Percentiles rank a stretch among this genome's conserved stretches.
phyloP scores from a whole-genome alignment of 768 basidiomycete species.

The Clitopilus hobsonii region DNA sequence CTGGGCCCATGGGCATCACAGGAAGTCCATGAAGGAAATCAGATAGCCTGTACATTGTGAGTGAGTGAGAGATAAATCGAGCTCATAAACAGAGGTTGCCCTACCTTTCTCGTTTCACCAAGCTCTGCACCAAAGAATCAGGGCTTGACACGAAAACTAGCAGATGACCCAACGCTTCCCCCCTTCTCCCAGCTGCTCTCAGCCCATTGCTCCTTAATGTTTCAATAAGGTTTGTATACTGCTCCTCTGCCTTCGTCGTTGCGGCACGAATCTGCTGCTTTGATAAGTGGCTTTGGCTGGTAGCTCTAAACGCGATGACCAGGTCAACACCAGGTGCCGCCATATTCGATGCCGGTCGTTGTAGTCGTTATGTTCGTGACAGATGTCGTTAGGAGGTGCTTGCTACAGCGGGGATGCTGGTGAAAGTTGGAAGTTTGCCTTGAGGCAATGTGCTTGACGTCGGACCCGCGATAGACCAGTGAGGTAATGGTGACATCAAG shows the following conservation, averaged over 20 bases:
- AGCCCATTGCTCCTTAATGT: constrained; percentile 60
- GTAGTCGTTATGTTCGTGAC: background rate
- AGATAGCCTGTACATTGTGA: constrained; percentile 42
- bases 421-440: background rate
- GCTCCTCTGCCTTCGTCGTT: constrained; percentile 58
- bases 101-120: constrained; percentile 75
- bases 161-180: constrained; percentile 72
- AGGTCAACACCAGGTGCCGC: constrained; percentile 58
- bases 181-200: constrained; percentile 68
- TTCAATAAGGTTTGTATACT: constrained; percentile 62
- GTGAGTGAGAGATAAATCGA: background rate
- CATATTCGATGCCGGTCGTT: background rate
- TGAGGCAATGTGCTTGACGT: background rate
- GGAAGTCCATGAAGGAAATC: constrained; percentile 77
- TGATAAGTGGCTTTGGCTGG: constrained; percentile 42
- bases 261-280: constrained; percentile 63
- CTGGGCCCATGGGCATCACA: constrained; percentile 41
- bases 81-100: background rate
- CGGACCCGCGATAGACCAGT: background rate
- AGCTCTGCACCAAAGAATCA: constrained; percentile 49
- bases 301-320: constrained; percentile 64
- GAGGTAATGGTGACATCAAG: background rate
- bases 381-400: background rate
- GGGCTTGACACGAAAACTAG: constrained; percentile 76
- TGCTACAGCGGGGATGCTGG: background rate